Base-by-base conservation (phyloP, 2,329 filamentous ascomycete species). In the Juglanconis juglandina region DNA sequence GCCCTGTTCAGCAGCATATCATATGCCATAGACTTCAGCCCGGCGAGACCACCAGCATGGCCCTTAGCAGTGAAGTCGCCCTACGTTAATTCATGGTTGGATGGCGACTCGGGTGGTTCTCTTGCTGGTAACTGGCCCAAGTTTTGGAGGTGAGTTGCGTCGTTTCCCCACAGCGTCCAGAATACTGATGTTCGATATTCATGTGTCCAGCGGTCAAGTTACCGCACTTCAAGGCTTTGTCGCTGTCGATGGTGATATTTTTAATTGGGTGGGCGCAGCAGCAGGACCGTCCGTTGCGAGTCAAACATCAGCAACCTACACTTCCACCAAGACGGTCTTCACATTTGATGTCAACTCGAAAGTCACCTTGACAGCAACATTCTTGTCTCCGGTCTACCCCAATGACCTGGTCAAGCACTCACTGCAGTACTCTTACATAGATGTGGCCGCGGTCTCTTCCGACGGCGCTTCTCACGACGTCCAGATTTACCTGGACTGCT, bases 31-130 rank as follows among this genome's bases (percentile, higher is more conserved):
- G 9, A 84, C 78, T 90, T 89, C 69, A 78, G 75, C 41, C 88
- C 88, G 39, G 81, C 84, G 41, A 80, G 86, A 6, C 87, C 88
- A 47, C 88, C 88, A 14, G 81, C 88, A 1, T 78, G 90, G 34
- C 90, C 90, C 11, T 73, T 94, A 39, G 89, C 89, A 48, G 90
- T 93, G 49, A 86, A 85, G 63, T 88, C 86, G 9, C 90, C 90
- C 0, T 94, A 93, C 66, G 74, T 93, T 14, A 91, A 84, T 69
- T 83, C 86, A 13, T 91, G 88, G 87, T 78, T 88, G 47, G 75
- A 82, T 60, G 86, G 81, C 9, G 87, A 86, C 1, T 82, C 77
- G 34, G 86, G 86, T 39, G 87, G 87, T 1, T 83, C 88, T 61
- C 78, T 92, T 35, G 82, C 88, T 0, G 88, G 88, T 2, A 73